Evolutionary conservation across 148 eudicot genomes (phyloP), one percentile per base, ranked within the genome.

Genomic region (Silene latifolia): DNA sequence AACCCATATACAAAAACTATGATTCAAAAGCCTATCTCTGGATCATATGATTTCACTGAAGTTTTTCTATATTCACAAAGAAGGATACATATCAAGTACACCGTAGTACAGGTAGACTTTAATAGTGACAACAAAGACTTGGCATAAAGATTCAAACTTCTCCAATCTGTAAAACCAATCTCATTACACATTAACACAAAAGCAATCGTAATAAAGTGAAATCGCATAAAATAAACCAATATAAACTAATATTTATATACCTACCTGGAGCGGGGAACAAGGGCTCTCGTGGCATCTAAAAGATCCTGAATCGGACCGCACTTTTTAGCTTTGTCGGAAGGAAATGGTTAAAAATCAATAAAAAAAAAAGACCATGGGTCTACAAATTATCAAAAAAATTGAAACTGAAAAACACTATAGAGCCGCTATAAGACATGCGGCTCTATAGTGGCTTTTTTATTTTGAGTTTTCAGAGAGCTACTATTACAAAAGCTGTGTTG

Each of bases 291-390:
- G 75, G 98, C 98, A 79, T 96, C 99, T 75, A 96, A 83, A 80
- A 96, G 82, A 85, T 96, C 99, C 83, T 96, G 99, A 96, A 84
- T 78, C 92, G 98, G 69, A 96, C 88, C 48, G 99, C 99, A 90
- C 88, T 96, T 88, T 96, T 96, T 77, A 96, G 86, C 83, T 96
- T 96, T 74, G 99, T 96, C 99, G 82, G 48, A 67, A 46, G 76
- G 58, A 17, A 23, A 23, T 23, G 66, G 81, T 35, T 32, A 73
- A 19, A 12, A 27, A 27, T 56, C 12, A 59, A n/a, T n/a, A n/a
- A n/a, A n/a, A n/a, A n/a, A n/a, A n/a, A n/a, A 54, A 1, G 35
- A 35, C 42, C 42, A 3, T 35, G 6, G 6, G 42, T 35, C 42
- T 5, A 35, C 42, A 35, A 35, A 35, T 2, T 2, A 35, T 35